Conservation (phyloP, 2,329 filamentous ascomycete species). For the Incumbomyces lentus region DNA sequence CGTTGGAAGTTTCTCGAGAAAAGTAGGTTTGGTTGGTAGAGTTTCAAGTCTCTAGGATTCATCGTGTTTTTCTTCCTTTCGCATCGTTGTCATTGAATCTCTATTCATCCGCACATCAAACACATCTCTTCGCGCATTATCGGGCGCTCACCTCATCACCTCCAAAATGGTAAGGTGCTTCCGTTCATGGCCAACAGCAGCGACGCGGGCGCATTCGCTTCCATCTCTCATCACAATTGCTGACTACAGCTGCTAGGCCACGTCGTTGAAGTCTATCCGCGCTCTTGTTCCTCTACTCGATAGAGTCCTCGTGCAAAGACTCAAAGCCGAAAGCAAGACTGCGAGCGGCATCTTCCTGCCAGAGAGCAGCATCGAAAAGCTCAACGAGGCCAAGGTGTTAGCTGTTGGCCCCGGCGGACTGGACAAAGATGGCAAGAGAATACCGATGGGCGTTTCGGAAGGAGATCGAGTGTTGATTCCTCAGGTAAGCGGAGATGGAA, state of each 20-base stretch:
- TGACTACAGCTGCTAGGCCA: slow-evolving; percentile 11
- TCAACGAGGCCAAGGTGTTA: slow-evolving; percentile 94
- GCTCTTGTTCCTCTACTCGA: slow-evolving; percentile 90
- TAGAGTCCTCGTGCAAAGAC: slow-evolving; percentile 93
- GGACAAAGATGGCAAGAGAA: slow-evolving; percentile 79
- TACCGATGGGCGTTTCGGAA: slow-evolving; percentile 68
- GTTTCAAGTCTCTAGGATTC: too few species aligned
- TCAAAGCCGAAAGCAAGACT: slow-evolving; percentile 96
- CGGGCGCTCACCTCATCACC: too few species aligned
- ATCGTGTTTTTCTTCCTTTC: too few species aligned
- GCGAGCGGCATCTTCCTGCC: slow-evolving; percentile 95
- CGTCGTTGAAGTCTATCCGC: slow-evolving; percentile 84
- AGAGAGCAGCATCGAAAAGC: slow-evolving; percentile 91
- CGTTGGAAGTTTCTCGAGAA: too few species aligned
- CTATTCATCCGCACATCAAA: too few species aligned
- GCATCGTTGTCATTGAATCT: too few species aligned
- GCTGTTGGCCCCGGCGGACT: slow-evolving; percentile 84
- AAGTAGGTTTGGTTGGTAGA: too few species aligned
- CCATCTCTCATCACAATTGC: background rate
- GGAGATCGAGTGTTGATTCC: slow-evolving; percentile 95
- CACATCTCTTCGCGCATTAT: too few species aligned
- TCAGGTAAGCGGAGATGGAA: slow-evolving; percentile 50
- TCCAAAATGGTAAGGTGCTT: background rate
- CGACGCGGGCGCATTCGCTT: background rate
- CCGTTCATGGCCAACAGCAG: background rate